Evolutionary conservation across 805 yeast genomes (phyloP).

Genomic region (Cyberlindnera maritima): DNA sequence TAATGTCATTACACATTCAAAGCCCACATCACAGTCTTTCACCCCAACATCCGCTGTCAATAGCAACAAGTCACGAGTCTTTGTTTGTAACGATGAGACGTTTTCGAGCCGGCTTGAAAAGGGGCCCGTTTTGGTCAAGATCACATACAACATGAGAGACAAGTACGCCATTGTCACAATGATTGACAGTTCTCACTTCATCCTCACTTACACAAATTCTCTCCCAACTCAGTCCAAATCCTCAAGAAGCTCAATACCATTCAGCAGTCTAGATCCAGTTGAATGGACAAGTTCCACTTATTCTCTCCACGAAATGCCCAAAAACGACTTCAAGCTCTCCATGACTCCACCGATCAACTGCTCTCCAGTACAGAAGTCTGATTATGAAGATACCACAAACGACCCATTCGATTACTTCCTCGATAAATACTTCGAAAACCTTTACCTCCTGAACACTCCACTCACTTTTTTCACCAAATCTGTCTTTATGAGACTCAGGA

Average conservation of each 20-base stretch:
- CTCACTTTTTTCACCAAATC: conserved; percentile 46
- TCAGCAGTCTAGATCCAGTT: background rate
- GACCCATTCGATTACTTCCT: conserved; percentile 30
- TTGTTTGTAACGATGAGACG: conserved; percentile 6
- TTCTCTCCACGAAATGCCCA: background rate
- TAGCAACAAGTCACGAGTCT: conserved; percentile 23
- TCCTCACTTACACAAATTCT: conserved; percentile 8
- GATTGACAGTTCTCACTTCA: conserved; percentile 2
- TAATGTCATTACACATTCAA: conserved; percentile 9
- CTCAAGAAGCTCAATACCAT: background rate
- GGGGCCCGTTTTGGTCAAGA: conserved; percentile 16
- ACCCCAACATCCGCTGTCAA: conserved; percentile 12
- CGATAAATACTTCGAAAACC: conserved; percentile 34
- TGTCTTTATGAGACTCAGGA: conserved; percentile 43
- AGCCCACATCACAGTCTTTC: conserved; percentile 13
- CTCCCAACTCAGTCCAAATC: background rate
- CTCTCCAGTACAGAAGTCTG: conserved; percentile 19
- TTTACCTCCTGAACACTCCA: conserved; percentile 35
- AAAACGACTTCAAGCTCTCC: conserved; percentile 19
- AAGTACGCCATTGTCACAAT: conserved; percentile 18
- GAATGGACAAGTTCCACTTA: background rate
- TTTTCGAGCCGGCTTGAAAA: background rate
- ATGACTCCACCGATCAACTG: conserved; percentile 26
- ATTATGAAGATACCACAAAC: conserved; percentile 7
- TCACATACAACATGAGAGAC: conserved; percentile 21